Conservation (phyloP, 208 protist species). For the Wallacemonas sp. region DNA sequence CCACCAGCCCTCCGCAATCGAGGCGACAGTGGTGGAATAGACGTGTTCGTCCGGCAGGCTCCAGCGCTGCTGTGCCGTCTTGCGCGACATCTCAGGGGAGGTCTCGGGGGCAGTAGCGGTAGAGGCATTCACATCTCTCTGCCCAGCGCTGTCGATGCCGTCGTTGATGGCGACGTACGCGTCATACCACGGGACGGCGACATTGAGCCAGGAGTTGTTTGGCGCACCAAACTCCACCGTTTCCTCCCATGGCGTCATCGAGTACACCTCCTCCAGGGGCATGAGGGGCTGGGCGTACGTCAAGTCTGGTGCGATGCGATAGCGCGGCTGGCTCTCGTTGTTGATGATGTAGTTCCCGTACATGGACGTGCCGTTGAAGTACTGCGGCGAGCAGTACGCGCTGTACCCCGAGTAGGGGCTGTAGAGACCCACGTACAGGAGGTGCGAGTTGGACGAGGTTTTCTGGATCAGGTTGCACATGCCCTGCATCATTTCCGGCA, state of each 20-base stretch:
- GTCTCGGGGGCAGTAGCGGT: neutral
- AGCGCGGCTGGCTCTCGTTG: conserved; percentile 37
- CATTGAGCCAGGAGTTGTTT: conserved; percentile 37
- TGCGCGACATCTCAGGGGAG: neutral
- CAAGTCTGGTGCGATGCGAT: conserved; percentile 31
- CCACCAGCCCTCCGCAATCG: conserved; percentile 25
- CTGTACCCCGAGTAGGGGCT: conserved; percentile 60
- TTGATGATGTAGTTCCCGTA: conserved; percentile 41
- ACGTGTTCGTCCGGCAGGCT: neutral
- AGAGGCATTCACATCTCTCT: too few species aligned
- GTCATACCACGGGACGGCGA: conserved; percentile 45
- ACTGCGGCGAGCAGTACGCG: conserved; percentile 65
- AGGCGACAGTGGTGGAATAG: neutral
- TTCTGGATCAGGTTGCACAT: conserved; percentile 37
- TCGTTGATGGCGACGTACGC: neutral
- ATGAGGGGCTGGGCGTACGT: conserved; percentile 29
- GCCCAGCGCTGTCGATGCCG: neutral
- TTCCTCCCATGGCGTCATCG: conserved; percentile 46
- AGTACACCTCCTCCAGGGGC: conserved; percentile 25
- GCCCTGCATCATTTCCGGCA: conserved; percentile 50
- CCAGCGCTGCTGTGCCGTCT: neutral
- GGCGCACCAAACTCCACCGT: conserved; percentile 40
- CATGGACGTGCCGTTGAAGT: conserved; percentile 21
- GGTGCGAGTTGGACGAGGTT: conserved; percentile 4
- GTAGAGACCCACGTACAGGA: conserved; percentile 53